Evolutionary conservation across 192 early-diverging fungal genomes (phyloP), one percentile per base, ranked within the genome.

Genomic region (Lunasporangiospora selenospora): DNA sequence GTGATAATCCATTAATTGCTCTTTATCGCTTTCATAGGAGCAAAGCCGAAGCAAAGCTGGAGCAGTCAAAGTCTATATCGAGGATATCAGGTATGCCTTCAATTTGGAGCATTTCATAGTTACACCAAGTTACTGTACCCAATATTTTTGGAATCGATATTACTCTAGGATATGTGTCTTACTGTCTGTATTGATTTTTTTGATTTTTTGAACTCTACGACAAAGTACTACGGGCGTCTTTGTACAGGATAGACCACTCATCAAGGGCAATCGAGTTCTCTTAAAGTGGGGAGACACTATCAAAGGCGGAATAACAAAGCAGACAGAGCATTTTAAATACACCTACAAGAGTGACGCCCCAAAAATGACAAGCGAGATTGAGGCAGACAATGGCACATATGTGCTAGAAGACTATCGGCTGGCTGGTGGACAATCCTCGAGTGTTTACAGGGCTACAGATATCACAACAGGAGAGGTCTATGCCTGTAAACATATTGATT

Each of bases 401-500:
- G 15, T 3, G 8, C 33, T 63, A 4, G 60, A 39, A 4, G 18
- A 40, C 18, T 6, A 29, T 18, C n/a, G 6, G 3, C 6, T 73
- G 23, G 69, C 15, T 23, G 27, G 37, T 3, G 69, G 69, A 1
- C n/a, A 18, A 21, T 63, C 52, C 21, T 36, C 69, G 11, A 8
- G 24, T 18, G 69, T 73, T 12, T 51, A 38, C 34, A 56, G 15
- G n/a, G 69, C 61, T 7, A 21, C 8, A 7, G 55, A 58, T n/a
- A 13, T 4, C 4, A n/a, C 2, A 39, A 36, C 9, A 36, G 38
- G 3, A 21, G 32, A 10, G 4, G 21, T 52, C 3, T 52, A 58
- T 45, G 67, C 67, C 10, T 73, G 69, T 42, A 73, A 73, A 37
- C 45, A 36, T 18, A 40, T 58, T 34, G 31, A 63, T 32, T 18